Evolutionary conservation across 352 stramenopile species (phyloP), one percentile per base, ranked within the genome.

Genomic region (Globisporangium paddicum): DNA sequence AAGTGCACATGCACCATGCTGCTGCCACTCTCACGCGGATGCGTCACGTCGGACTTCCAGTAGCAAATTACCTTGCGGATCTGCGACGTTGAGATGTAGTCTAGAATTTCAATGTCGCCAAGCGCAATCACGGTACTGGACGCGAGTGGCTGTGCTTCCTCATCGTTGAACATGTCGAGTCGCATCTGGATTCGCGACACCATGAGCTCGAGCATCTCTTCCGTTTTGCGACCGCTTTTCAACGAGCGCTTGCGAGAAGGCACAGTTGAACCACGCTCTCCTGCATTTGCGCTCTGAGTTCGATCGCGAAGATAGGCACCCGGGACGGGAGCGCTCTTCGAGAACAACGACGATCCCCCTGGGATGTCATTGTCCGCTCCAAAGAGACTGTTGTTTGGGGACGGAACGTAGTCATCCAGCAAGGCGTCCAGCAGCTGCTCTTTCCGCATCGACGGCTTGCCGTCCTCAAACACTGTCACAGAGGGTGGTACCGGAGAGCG

Each of bases 61-160:
- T 96, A 93, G 68, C 84, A 96, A 26, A 96, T 80, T 35, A 96
- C 89, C 65, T 94, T 96, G 44, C 86, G 82, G 58, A 96, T 96
- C 65, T 94, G 84, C 0, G 86, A 96, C 0, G 86, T 96, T 3
- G 84, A 94, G 60, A 96, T 96, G 64, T 93, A 96, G 57, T 96
- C 86, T 41, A 96, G 60, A 38, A 96, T 78, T 55, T 94, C 86
- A 26, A 96, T 57, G 58, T 96, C 85, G 8, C 85, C 81, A 21
- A 96, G 54, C 6, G 85, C 84, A 5, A 94, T 41, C 25, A 94
- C 83, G 0, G 72, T 79, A 56, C 90, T 90, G 11, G 80, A 90
- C 4, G 84, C 82, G 25, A 96, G 53, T 7, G 79, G 76, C 62
- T 96, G 86, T 3, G 64, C 55, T 13, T 89, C 80, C 4, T 78